Conservation (phyloP, 371 early-diverging fungal genomes). For the Lichtheimia ornata region DNA sequence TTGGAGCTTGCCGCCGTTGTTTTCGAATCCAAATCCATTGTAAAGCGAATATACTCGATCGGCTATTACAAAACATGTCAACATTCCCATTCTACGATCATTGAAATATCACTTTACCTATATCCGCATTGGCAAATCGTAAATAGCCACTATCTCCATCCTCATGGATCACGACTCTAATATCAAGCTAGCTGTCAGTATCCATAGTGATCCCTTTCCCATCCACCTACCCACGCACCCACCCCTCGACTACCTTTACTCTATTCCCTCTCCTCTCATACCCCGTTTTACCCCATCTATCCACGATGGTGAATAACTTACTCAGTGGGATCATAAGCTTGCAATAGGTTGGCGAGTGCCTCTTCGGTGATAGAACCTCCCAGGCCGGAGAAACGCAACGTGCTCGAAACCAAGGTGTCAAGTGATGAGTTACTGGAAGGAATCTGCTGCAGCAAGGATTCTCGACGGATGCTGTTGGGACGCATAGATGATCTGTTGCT, state of each 20-base stretch:
- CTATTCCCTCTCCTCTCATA: not conserved
- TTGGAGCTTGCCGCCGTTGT: conserved; percentile 20
- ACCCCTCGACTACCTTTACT: too few species aligned
- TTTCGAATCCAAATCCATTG: conserved; percentile 26
- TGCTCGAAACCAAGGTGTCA: conserved; percentile 44
- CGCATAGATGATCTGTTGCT: conserved; percentile 32
- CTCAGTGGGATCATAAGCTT: conserved; percentile 47
- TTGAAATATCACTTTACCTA: conserved; percentile 5
- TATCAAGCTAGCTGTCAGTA: too few species aligned
- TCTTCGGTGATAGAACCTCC: conserved; percentile 31
- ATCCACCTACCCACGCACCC: too few species aligned
- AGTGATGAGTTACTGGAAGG: not conserved
- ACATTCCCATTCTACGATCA: not conserved
- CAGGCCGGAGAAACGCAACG: conserved; percentile 35
- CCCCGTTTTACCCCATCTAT: too few species aligned
- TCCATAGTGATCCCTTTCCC: too few species aligned
- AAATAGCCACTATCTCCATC: conserved; percentile 16
- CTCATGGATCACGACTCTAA: conserved; percentile 13
- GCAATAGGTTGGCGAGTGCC: conserved; percentile 38
- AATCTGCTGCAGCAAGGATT: not conserved
- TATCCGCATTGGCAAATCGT: conserved; percentile 17
- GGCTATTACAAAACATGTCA: conserved; percentile 7
- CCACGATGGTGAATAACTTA: conserved; percentile 17
- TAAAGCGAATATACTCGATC: conserved; percentile 24
- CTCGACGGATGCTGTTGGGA: conserved; percentile 11